Evolutionary conservation across 2,329 filamentous ascomycete species (phyloP).

Genomic region (Aspergillus versicolor): DNA sequence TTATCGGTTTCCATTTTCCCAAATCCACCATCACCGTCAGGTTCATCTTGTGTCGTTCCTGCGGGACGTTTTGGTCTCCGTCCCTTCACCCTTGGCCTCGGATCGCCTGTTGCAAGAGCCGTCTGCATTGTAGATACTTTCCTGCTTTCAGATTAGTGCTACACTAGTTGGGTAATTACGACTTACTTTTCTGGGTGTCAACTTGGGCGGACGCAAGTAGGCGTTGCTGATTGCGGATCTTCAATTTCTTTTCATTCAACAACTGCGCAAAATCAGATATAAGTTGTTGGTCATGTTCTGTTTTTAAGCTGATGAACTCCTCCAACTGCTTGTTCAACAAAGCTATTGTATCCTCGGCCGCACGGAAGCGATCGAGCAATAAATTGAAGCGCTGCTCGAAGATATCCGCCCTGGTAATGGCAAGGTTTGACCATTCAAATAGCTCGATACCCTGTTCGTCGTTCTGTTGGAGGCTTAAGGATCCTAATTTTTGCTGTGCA

Average conservation of each 20-base stretch:
- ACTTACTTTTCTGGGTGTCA: constrained; percentile 38
- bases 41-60: constrained; percentile 17
- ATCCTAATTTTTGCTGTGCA: constrained; percentile 53
- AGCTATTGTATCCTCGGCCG: constrained; percentile 51
- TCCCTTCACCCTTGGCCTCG: constrained; percentile 16
- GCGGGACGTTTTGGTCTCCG: constrained; percentile 30
- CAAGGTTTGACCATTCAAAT: constrained; percentile 57
- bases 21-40: constrained; percentile 35
- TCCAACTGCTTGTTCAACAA: constrained; percentile 56
- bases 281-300: constrained; percentile 56
- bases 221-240: constrained; percentile 62
- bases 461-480: constrained; percentile 51
- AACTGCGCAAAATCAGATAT: constrained; percentile 59
- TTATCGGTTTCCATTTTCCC: constrained; percentile 39
- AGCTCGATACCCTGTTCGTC: constrained; percentile 56
- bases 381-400: constrained; percentile 44
- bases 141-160: not conserved
- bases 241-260: constrained; percentile 64
- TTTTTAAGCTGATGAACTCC: constrained; percentile 57
- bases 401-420: constrained; percentile 44
- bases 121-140: constrained; percentile 30
- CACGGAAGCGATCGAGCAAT: constrained; percentile 40
- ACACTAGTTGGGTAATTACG: not conserved
- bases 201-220: constrained; percentile 52
- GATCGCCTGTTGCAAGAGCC: constrained; percentile 11